These are phyloP conservation scores for Carex arenaria DNA, from an alignment of 202 grass and related monocot species.

Conservation along the genomic window DNA sequence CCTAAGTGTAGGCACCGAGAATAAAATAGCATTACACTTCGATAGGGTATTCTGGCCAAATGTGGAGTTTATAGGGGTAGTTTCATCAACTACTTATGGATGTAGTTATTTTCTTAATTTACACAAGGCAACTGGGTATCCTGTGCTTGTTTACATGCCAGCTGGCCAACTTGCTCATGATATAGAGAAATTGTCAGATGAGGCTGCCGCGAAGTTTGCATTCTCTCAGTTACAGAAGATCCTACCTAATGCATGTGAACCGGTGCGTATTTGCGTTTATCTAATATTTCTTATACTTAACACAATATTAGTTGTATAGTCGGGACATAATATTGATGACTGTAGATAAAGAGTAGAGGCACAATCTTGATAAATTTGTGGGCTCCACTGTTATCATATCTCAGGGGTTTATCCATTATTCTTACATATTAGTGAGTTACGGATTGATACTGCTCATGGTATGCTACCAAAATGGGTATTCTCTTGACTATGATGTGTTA, in stretches of 20 bases:
- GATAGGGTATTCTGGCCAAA: slow-evolving; percentile 96
- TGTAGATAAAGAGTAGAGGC: background rate
- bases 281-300: background rate
- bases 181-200: slow-evolving; percentile 89
- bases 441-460: background rate
- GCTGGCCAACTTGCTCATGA: slow-evolving; percentile 86
- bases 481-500: background rate
- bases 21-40: slow-evolving; percentile 95
- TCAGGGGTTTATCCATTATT: background rate
- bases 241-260: slow-evolving; percentile 77
- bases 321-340: background rate
- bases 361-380: background rate
- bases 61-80: slow-evolving; percentile 95
- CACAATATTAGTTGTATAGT: background rate
- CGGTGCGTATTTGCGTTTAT: slow-evolving; percentile 36
- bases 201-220: slow-evolving; percentile 79
- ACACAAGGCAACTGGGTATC: slow-evolving; percentile 88
- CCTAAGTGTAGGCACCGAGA: slow-evolving; percentile 73
- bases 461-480: background rate
- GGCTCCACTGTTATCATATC: background rate
- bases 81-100: slow-evolving; percentile 84
- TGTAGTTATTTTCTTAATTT: slow-evolving; percentile 99
- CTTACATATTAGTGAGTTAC: background rate
- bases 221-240: slow-evolving; percentile 86
- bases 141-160: slow-evolving; percentile 98